Evolutionary conservation across 805 yeast genomes (phyloP), one percentile per base, ranked within the genome.

Genomic region (Diddensiella santjacobensis): DNA sequence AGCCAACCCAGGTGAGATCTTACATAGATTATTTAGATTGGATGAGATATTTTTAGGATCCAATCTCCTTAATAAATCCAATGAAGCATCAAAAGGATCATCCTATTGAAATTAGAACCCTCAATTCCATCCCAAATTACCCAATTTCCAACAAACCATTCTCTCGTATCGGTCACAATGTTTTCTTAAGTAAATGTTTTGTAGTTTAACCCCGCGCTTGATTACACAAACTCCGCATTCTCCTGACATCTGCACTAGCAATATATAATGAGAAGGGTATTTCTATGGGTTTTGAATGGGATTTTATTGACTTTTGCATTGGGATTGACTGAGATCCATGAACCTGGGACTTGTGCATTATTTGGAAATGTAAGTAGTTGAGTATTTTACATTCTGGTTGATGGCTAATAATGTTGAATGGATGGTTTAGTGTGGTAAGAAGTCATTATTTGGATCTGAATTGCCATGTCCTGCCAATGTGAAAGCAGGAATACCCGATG

Each of bases 371-470:
- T 57, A 42, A 35, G 60, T 50, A 6, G 37, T 44, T 13, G 18
- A 10, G 11, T 20, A n/a, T n/a, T n/a, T n/a, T n/a, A n/a, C n/a
- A n/a, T n/a, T n/a, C n/a, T n/a, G n/a, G n/a, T n/a, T n/a, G n/a
- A 42, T 40, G 15, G 24, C 47, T 18, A 23, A 33, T 17, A 8
- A n/a, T n/a, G 11, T 26, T 13, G 31, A 26, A 26, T 26, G 31
- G 31, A 8, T n/a, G n/a, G n/a, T n/a, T n/a, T 42, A 68, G 68
- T 88, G 98, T 63, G 98, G 97, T 4, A 84, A 85, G 65, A 80
- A 77, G 56, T 75, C 88, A 3, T 63, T 84, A 4, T 89, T 90
- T 65, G 97, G 96, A 0, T 67, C 78, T 3, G 80, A 78, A 36
- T 68, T 91, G 30, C 98, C 98, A 0, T 87, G 96, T 62, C 84